Evolutionary conservation across 2,329 filamentous ascomycete species (phyloP), one percentile per base, ranked within the genome.

Genomic region (Diaporthe sp.): DNA sequence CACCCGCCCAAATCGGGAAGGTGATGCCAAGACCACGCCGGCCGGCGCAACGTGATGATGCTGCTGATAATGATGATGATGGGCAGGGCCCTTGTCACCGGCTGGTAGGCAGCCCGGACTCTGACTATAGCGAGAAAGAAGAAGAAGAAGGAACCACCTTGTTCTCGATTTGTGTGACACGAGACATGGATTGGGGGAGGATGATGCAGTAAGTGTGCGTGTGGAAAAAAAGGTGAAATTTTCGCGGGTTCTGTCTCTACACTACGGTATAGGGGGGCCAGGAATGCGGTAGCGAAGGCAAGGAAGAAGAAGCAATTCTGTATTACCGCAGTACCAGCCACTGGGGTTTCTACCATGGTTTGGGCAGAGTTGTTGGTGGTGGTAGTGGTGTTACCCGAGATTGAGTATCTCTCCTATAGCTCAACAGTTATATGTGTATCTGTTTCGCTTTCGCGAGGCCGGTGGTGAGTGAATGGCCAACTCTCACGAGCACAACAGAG

Each of bases 21-120:
- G 47, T 54, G 33, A 52, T 68, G 47, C 64, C 64, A 68, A 54
- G 47, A 5, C 64, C 64, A 33, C 30, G 64, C 25, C 50, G n/a
- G 50, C 64, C 47, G 60, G 28, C 47, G 30, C 15, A 68, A 68
- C 64, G 47, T 68, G 61, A 52, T 67, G 61, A 67, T 52, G 28
- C 28, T 47, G 25, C 7, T 40, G 61, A 42, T 30, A 17, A 33
- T 57, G 54, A 54, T 54, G 25, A 13, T 28, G 57, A 40, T 67
- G 45, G 3, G 42, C 42, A 47, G 7, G 42, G 61, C 10, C 22
- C 10, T n/a, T 50, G 12, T 22, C 61, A n/a, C n/a, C n/a, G n/a
- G n/a, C 38, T n/a, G 7, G 30, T 12, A 4, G 55, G 54, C 17
- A 57, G 22, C 1, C n/a, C 17, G 30, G 40, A 40, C 40, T 25